phyloP scores from a whole-genome alignment of 2,329 filamentous ascomycete genomes.

The Karstenula rhodostoma region DNA sequence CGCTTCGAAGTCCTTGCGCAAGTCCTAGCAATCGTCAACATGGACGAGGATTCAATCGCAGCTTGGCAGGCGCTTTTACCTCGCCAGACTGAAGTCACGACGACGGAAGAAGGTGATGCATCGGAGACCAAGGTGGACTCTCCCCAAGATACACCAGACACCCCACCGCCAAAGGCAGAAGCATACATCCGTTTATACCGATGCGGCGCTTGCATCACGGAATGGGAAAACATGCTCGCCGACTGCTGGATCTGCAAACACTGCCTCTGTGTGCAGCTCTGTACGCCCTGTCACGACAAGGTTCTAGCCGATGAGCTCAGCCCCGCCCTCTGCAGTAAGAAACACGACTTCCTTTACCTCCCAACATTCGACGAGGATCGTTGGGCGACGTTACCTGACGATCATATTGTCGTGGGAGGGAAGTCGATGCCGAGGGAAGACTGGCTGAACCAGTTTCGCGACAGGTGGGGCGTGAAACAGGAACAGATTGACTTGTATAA shows the following conservation, averaged over 20 bases:
- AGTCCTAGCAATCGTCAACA: constrained; percentile 17
- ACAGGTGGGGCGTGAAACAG: constrained; percentile 18
- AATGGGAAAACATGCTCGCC: constrained; percentile 11
- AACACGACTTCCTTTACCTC: constrained; percentile 20
- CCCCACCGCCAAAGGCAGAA: background rate
- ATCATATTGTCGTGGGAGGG: constrained; percentile 1
- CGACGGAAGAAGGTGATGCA: background rate
- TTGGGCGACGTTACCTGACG: background rate
- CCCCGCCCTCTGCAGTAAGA: constrained; percentile 18
- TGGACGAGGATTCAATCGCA: constrained; percentile 18
- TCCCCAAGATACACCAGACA: background rate
- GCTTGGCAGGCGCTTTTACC: constrained; percentile 19
- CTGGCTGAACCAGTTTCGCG: constrained; percentile 16
- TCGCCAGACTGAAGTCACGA: background rate
- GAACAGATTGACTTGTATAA: constrained; percentile 22
- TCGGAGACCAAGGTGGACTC: background rate
- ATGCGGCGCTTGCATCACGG: background rate
- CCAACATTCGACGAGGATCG: constrained; percentile 10
- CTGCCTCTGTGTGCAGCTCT: constrained; percentile 20
- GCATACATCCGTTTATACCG: constrained; percentile 2
- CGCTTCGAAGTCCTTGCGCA: constrained; percentile 19
- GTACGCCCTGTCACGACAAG: constrained; percentile 19
- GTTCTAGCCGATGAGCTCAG: constrained; percentile 4
- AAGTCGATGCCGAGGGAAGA: constrained; percentile 9
- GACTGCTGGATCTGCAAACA: constrained; percentile 20